phyloP scores from a whole-genome alignment of 179 eudicot species.

The Actinidia arguta region DNA sequence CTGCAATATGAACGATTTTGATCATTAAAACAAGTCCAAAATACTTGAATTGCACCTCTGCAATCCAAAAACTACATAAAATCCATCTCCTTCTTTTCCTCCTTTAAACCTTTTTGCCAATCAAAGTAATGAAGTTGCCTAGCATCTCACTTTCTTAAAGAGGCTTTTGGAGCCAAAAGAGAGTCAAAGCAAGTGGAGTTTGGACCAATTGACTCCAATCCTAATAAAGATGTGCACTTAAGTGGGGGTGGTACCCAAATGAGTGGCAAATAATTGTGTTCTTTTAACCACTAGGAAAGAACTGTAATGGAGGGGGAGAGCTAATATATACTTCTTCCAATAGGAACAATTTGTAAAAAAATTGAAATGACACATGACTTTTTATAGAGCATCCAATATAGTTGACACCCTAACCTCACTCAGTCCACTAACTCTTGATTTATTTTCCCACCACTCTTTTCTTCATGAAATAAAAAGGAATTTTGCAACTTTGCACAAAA shows the following conservation, averaged over 20 bases:
- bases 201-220: slow-evolving; percentile 27
- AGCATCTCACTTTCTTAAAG: neutral
- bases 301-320: slow-evolving; percentile 8
- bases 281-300: neutral
- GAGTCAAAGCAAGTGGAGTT: slow-evolving; percentile 30
- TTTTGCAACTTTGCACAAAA: neutral
- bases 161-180: slow-evolving; percentile 25
- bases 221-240: slow-evolving; percentile 27
- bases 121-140: neutral
- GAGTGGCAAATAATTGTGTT: slow-evolving; percentile 40
- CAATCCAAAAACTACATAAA: no score
- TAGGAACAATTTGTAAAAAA: slow-evolving; percentile 2
- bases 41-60: no score
- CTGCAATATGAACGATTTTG: no score
- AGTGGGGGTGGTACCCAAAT: slow-evolving; percentile 37
- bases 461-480: neutral
- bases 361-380: neutral
- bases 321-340: neutral
- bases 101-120: slow-evolving; percentile 14
- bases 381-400: slow-evolving; percentile 21
- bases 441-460: neutral
- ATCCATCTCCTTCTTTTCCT: neutral
- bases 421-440: neutral
- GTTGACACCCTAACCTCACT: neutral
- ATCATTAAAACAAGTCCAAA: no score